phyloP scores from a whole-genome alignment of 1,139 yeast genomes.

The Candida albicans region DNA sequence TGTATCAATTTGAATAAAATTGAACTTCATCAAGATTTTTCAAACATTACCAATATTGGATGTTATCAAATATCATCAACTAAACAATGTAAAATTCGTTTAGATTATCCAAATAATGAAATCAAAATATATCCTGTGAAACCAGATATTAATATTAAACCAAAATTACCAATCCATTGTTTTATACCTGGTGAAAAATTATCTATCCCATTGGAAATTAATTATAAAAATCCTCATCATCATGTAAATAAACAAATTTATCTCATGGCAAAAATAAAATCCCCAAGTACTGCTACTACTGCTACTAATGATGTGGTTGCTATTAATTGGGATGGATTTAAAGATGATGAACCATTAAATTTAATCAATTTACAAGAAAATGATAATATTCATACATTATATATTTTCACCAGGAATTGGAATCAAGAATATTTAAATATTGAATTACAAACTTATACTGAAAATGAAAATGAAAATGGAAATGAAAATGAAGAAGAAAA shows the following conservation, averaged over 20 bases:
- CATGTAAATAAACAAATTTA: conserved; percentile 7
- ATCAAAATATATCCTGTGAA: conserved; percentile 22
- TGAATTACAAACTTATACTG: conserved; percentile 27
- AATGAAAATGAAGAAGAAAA: conserved; percentile 10
- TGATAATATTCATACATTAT: conserved; percentile 12
- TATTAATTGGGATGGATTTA: conserved; percentile 35
- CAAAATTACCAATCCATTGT: conserved; percentile 5
- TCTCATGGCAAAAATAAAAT: conserved; percentile 11
- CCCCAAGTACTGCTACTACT: too few relatives aligned
- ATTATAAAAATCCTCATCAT: conserved; percentile 16
- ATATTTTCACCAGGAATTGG: conserved; percentile 13
- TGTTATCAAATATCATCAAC: conserved; percentile 2
- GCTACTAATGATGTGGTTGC: conserved; percentile 23
- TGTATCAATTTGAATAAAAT: conserved; percentile 14
- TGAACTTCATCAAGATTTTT: conserved; percentile 13
- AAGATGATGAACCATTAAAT: conserved; percentile 43
- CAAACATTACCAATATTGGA: conserved; percentile 3
- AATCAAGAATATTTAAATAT: conserved; percentile 12
- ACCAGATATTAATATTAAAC: conserved; percentile 20
- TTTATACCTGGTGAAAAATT: conserved; percentile 27
- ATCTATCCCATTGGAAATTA: conserved; percentile 22
- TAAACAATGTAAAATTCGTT: conserved; percentile 6
- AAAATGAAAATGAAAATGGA: conserved; percentile 21
- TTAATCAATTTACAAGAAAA: conserved; percentile 13
- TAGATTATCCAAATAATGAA: conserved; percentile 8